Evolutionary conservation across 1,284 basidiomycete genomes (phyloP).

Genomic region (Agaricales sp.): DNA sequence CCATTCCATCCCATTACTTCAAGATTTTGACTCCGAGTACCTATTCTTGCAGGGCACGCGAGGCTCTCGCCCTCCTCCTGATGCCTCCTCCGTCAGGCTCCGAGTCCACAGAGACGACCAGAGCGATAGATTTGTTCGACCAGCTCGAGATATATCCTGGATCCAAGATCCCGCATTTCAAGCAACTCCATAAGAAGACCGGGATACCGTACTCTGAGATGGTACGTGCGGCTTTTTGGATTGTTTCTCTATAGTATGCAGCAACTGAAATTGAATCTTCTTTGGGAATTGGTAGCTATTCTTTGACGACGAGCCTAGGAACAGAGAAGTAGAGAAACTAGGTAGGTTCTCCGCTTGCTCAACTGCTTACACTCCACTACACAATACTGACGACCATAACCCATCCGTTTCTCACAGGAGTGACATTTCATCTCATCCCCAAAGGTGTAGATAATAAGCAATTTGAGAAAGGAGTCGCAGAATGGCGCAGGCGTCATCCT

Average conservation of each 20-base stretch:
- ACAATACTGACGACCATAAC: no score
- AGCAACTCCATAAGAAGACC: slow-evolving; percentile 64
- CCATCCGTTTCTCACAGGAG: slow-evolving; percentile 30
- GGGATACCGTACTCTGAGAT: slow-evolving; percentile 79
- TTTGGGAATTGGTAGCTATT: slow-evolving; percentile 51
- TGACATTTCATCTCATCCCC: slow-evolving; percentile 56
- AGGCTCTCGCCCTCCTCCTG: slow-evolving; percentile 62
- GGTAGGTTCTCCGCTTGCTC: slow-evolving; percentile 26
- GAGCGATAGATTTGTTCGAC: slow-evolving; percentile 66
- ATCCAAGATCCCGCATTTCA: slow-evolving; percentile 80
- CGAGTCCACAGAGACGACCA: slow-evolving; percentile 26
- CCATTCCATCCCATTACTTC: background rate
- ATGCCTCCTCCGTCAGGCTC: slow-evolving; percentile 38
- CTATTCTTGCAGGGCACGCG: slow-evolving; percentile 45
- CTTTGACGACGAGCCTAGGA: slow-evolving; percentile 75
- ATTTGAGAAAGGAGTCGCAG: slow-evolving; percentile 51
- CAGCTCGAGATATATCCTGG: slow-evolving; percentile 81
- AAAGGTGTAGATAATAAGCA: slow-evolving; percentile 39
- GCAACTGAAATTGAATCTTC: background rate
- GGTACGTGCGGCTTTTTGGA: slow-evolving; percentile 31
- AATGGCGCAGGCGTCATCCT: slow-evolving; percentile 46
- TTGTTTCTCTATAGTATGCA: slow-evolving; percentile 5
- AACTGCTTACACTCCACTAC: slow-evolving; percentile 5
- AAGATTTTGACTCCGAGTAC: background rate
- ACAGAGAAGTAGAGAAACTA: slow-evolving; percentile 65